phyloP scores from a whole-genome alignment of 495 filamentous ascomycete genomes.

The Copromyces sp. region DNA sequence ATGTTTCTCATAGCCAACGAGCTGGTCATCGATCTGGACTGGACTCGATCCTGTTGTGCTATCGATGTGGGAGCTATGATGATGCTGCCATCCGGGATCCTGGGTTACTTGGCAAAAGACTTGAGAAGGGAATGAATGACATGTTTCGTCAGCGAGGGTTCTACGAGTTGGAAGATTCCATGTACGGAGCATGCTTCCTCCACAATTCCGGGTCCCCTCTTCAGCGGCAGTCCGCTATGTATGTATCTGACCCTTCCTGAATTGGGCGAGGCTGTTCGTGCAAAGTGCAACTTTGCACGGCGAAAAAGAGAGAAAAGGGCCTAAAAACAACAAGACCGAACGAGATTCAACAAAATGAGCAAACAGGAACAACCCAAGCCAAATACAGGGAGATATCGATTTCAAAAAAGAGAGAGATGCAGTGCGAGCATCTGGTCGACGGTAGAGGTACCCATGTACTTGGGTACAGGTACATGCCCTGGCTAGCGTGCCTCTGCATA shows the following conservation, averaged over 20 bases:
- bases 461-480: background rate
- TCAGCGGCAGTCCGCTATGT: background rate
- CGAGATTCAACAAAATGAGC: too few relatives aligned
- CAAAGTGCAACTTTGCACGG: too few relatives aligned
- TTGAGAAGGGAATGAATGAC: background rate
- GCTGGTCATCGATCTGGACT: background rate
- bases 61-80: background rate
- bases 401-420: too few relatives aligned
- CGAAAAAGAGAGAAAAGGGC: too few relatives aligned
- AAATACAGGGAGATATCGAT: too few relatives aligned
- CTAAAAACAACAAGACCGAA: too few relatives aligned
- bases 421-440: too few relatives aligned
- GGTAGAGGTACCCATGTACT: background rate
- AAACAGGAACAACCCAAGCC: too few relatives aligned
- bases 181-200: background rate
- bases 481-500: background rate
- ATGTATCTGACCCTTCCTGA: background rate
- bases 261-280: background rate
- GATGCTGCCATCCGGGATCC: background rate
- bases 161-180: background rate
- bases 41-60: background rate
- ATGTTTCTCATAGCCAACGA: background rate
- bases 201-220: background rate
- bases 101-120: background rate
- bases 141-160: background rate